Evolutionary conservation across 1,284 basidiomycete genomes (phyloP), one percentile per base, ranked within the genome.

Genomic region (Sanghuangporus sanghuang): DNA sequence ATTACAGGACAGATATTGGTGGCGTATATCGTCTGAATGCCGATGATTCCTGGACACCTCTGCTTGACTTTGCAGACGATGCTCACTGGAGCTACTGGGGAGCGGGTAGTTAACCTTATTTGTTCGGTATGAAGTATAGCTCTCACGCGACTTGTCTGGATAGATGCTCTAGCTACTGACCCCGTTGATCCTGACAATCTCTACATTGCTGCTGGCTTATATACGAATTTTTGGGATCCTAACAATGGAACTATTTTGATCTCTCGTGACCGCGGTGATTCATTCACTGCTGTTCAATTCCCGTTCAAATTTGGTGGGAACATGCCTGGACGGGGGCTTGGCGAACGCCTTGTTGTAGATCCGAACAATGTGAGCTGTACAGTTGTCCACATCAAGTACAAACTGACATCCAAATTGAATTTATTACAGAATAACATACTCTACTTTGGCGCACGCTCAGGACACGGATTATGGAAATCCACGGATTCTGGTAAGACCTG

Each of bases 251-350:
- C 62, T 7, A 70, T 71, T 4, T 48, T 65, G 23, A 65, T 60
- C 35, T 65, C 64, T 18, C 52, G 42, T 36, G 68, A 71, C 46
- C 65, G 66, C 23, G 70, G 70, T 11, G 61, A 66, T 12, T 67
- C 67, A 7, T 71, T 67, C 64, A 65, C 63, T 6, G 35, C 55
- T 11, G 63, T 64, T 14, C 11, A 46, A 1, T 67, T 71, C 40
- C 67, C 69, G 16, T 71, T 70, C 66, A 70, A 71, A 49, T 56
- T 65, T 48, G 70, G 70, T n/a, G 70, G 70, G 3, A 71, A 71
- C 59, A 71, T 71, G 70, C 69, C 70, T n/a, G 70, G 70, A 21
- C 68, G 70, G 44, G 69, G 68, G 32, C 39, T 68, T 21, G 68
- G 66, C 27, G 68, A 68, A 53, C 64, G 64, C 14, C 62, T 66